Base-by-base conservation (phyloP, 2,329 filamentous ascomycete species). In the Cytospora paraplurivora region DNA sequence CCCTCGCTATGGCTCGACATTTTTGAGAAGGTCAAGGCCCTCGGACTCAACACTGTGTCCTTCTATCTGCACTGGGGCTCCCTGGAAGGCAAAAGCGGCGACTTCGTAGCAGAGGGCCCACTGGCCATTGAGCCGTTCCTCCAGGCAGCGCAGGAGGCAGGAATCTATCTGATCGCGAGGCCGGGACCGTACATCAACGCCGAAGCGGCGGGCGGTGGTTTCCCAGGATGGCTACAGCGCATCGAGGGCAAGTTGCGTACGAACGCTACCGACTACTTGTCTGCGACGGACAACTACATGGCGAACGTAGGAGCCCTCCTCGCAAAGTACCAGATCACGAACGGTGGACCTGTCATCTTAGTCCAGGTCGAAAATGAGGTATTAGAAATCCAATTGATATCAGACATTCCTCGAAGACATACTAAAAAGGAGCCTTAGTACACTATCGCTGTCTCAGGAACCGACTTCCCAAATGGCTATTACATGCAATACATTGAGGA, bases 21-120 rank as follows among this genome's bases (percentile, higher is more conserved):
- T 8, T 87, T 92, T 65, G 86, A 92, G 70, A 92, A 92, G 76
- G 82, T 92, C 74, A 91, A 89, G 74, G 85, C 88, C 1, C 75
- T 91, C 0, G 89, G 89, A 0, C 90, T 89, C 75, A 91, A 88
- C 67, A 82, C 83, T 27, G 86, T 91, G 4, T 90, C 87, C 0
- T 89, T 91, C 72, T 92, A 92, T 71, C 79, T 85, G 7, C 82
- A 91, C 68, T 92, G 88, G 89, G 88, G 86, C 15, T 74, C 91
- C 15, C 74, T 90, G 1, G 89, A 92, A 73, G 89, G 88, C 51
- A 86, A 88, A 65, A 85, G 80, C 1, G 89, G 88, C 1, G 77
- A 84, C 7, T 90, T 89, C 72, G 78, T 77, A 12, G 87, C 85
- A 3, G 85, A 90, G 17, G 89, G 88, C 0, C 80, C 90, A 34